These are phyloP conservation scores for Metschnikowia gelsemii DNA, from an alignment of 805 yeast species.

Conservation along the genomic window DNA sequence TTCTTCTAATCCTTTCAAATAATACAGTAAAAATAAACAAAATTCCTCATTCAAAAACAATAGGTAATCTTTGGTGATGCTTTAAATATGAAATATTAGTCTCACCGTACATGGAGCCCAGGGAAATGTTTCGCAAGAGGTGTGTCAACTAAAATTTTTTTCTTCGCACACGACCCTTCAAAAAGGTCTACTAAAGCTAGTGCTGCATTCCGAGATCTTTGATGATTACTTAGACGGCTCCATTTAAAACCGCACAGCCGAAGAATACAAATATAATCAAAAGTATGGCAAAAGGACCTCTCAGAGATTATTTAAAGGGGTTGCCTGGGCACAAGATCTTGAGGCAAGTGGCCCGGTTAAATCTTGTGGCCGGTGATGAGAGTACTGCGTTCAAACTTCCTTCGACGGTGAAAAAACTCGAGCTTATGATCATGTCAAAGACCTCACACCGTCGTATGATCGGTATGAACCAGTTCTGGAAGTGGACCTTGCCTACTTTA, in stretches of 20 bases:
- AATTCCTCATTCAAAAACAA: too few species aligned
- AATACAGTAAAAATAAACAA: too few species aligned
- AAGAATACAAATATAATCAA: background rate
- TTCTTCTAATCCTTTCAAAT: too few species aligned
- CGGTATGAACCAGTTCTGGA: conserved; percentile 78
- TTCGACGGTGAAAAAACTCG: conserved; percentile 37
- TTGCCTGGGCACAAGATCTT: conserved; percentile 26
- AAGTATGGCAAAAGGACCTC: conserved; percentile 4
- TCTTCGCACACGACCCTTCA: background rate
- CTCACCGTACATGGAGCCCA: too few species aligned
- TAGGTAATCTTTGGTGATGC: too few species aligned
- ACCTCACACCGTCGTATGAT: conserved; percentile 48
- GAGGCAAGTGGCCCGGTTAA: conserved; percentile 51
- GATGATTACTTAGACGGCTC: too few species aligned
- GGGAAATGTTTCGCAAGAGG: too few species aligned
- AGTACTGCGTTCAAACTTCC: conserved; percentile 34
- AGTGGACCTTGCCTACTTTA: conserved; percentile 66
- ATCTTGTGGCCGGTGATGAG: conserved; percentile 51
- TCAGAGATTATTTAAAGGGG: conserved; percentile 10
- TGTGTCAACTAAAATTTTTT: too few species aligned
- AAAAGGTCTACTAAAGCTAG: too few species aligned
- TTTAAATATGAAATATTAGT: too few species aligned
- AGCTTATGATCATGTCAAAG: conserved; percentile 50
- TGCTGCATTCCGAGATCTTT: too few species aligned
- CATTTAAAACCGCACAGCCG: background rate